Percentiles rank a stretch among this genome's conserved stretches.
phyloP scores from a whole-genome alignment of 495 filamentous ascomycete species.

The Terfezia claveryi region DNA sequence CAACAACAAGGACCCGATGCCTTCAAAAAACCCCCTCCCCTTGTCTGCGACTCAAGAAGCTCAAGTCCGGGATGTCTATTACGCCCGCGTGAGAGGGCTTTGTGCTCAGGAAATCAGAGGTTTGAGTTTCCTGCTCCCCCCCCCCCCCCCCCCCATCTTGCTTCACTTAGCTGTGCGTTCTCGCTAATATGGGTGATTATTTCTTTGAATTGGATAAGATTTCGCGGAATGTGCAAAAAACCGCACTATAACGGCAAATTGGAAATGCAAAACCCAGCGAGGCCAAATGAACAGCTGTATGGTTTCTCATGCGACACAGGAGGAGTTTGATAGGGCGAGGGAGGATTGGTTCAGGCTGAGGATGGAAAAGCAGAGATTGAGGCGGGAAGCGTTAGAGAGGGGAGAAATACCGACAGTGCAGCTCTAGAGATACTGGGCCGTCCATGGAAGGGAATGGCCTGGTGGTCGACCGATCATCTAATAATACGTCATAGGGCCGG shows the following conservation, averaged over 20 bases:
- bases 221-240: conserved; percentile 72
- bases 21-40: conserved; percentile 66
- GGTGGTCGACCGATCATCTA: too few species aligned
- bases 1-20: conserved; percentile 21
- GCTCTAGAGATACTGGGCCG: not conserved
- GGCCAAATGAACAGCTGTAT: conserved; percentile 86
- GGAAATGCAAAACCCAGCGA: conserved; percentile 56
- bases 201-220: conserved; percentile 31
- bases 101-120: conserved; percentile 78
- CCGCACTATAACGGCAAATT: conserved; percentile 66
- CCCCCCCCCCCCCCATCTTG: not conserved
- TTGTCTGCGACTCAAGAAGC: conserved; percentile 77
- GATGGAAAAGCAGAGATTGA: conserved; percentile 39
- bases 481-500: too few species aligned
- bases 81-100: conserved; percentile 55
- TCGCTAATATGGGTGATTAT: not conserved
- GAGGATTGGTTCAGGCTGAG: conserved; percentile 78
- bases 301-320: conserved; percentile 58
- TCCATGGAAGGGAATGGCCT: too few species aligned
- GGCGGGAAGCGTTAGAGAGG: conserved; percentile 29
- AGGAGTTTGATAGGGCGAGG: conserved; percentile 67
- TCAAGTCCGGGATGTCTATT: conserved; percentile 74
- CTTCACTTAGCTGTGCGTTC: not conserved
- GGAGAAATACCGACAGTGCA: not conserved
- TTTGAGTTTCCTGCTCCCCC: conserved; percentile 18